These are phyloP conservation scores for Astrocystis sublimbata DNA, from an alignment of 495 filamentous ascomycete genomes.

Conservation along the genomic window DNA sequence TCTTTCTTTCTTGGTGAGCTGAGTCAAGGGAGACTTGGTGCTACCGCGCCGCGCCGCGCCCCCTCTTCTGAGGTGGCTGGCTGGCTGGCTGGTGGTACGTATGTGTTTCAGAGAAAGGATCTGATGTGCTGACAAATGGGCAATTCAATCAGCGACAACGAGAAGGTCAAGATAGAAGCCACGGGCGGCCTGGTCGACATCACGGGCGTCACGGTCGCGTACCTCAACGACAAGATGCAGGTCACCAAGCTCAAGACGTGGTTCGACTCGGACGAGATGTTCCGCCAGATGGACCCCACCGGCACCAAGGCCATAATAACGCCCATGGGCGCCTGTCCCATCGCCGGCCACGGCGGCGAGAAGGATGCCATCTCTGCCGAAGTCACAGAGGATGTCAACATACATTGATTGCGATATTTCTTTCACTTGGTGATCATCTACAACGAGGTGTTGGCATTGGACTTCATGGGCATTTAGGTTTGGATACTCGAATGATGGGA, in stretches of 20 bases:
- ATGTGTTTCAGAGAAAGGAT: too few species aligned
- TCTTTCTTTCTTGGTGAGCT: neutral
- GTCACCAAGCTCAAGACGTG: conserved; percentile 60
- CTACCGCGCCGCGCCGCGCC: too few species aligned
- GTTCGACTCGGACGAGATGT: conserved; percentile 67
- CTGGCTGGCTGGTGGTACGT: too few species aligned
- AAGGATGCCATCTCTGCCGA: neutral
- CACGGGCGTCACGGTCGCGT: conserved; percentile 57
- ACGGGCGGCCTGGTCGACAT: conserved; percentile 53
- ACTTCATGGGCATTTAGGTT: too few species aligned
- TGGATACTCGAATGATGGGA: too few species aligned
- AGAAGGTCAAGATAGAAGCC: conserved; percentile 59
- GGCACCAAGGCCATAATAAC: neutral
- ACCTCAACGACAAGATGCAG: conserved; percentile 59
- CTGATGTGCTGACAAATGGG: too few species aligned
- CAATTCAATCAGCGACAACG: too few species aligned
- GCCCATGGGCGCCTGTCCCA: conserved; percentile 1
- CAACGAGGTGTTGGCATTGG: too few species aligned
- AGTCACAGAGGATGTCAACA: neutral
- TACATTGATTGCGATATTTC: too few species aligned
- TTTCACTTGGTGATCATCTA: too few species aligned
- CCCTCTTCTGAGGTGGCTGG: too few species aligned
- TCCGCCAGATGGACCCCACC: conserved; percentile 55
- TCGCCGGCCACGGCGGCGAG: neutral
- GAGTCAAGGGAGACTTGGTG: too few species aligned